phyloP scores from a whole-genome alignment of 2,329 filamentous ascomycete species.

The Ceratocystis ficicola region DNA sequence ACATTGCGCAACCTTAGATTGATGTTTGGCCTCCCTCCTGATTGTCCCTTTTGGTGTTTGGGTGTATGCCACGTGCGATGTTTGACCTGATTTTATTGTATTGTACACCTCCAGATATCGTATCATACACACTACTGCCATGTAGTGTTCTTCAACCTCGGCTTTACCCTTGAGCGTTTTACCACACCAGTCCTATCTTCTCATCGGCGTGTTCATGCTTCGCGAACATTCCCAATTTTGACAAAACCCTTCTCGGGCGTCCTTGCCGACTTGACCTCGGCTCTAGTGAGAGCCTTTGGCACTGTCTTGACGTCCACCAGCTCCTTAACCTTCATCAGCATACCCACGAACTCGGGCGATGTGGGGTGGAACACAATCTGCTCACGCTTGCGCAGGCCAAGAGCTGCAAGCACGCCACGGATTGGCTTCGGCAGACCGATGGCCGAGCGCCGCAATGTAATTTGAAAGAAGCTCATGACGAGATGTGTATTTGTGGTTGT shows the following conservation, averaged over 20 bases:
- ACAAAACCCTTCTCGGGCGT: constrained; percentile 71
- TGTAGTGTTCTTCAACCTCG: constrained; percentile 10
- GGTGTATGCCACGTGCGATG: not conserved
- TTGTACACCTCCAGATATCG: constrained; percentile 25
- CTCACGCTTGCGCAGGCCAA: constrained; percentile 74
- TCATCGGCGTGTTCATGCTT: not conserved
- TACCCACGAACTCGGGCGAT: constrained; percentile 66
- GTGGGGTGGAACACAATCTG: constrained; percentile 85
- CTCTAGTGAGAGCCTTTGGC: constrained; percentile 47
- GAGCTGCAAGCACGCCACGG: constrained; percentile 67
- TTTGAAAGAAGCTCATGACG: constrained; percentile 70
- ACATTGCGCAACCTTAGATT: not conserved
- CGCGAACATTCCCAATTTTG: constrained; percentile 47
- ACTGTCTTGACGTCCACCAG: constrained; percentile 75
- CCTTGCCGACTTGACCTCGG: constrained; percentile 57
- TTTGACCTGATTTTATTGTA: not conserved
- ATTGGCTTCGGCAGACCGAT: constrained; percentile 77
- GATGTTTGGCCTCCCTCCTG: not conserved
- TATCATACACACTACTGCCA: constrained; percentile 27
- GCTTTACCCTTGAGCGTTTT: constrained; percentile 17
- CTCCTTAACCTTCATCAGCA: constrained; percentile 91
- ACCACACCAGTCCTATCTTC: constrained; percentile 23
- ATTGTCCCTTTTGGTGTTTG: not conserved
- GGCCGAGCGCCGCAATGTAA: constrained; percentile 77
- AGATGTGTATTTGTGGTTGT: constrained; percentile 12